Base-by-base conservation (phyloP, 768 basidiomycete genomes). In the Suillus decipiens region DNA sequence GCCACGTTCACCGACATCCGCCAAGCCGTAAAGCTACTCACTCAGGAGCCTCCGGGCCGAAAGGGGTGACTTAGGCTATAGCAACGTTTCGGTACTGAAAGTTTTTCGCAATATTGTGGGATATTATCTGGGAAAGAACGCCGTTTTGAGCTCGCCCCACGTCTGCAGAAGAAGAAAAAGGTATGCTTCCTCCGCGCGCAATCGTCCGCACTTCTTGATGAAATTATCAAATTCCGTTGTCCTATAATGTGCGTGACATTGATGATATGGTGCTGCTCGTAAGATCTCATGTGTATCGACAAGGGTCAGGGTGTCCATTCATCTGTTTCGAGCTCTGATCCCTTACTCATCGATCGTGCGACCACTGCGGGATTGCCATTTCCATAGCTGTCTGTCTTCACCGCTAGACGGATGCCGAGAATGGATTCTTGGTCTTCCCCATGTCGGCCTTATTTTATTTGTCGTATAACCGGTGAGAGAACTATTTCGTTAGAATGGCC, bases 391-490 rank as follows among this genome's bases (percentile, higher is more conserved):
- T 71, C 64, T 66, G 66, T 66, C 60, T 66, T 65, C 67, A 59
- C 69, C 68, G 61, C 48, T 62, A 65, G 65, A 60, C 55, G 39
- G 64, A 68, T 76, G 73, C 74, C 74, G 71, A 70, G 67, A 70
- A 75, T 62, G 59, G 58, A 55, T 64, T 61, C 51, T 60, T 65
- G 41, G 56, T 57, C 66, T 70, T 74, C 69, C 67, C 72, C 74
- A 69, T 69, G 69, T 64, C 59, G 64, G 62, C 50, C 64, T 60
- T 57, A 59, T 60, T 66, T 61, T 66, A 65, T 47, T 47, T 43
- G 69, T 72, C 64, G 72, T 75, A 74, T 73, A 68, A 73, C 48
- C 70, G 69, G 66, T 66, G 68, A 68, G 65, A 70, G 70, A 66
- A 61, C 59, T 24, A 65, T 69, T 41, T 61, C 42, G 39, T 60